Conservation (phyloP, 306 rosid species). For the Prunus armeniaca region DNA sequence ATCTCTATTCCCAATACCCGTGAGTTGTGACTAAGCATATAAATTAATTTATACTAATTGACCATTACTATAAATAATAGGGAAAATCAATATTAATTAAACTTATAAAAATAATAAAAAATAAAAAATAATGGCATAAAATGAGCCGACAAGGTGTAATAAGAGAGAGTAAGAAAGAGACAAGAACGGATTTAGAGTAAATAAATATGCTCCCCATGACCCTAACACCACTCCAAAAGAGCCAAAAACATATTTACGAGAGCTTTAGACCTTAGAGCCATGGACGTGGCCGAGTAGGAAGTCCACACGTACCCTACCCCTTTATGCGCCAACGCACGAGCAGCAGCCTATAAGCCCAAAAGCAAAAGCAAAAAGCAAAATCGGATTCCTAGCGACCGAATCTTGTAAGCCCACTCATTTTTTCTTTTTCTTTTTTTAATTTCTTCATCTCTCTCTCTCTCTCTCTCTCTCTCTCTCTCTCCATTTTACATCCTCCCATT, state of each 20-base stretch:
- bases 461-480: neutral
- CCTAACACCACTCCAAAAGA: slow-evolving; percentile 36
- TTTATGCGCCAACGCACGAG: slow-evolving; percentile 29
- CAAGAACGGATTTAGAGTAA: slow-evolving; percentile 9
- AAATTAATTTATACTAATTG: neutral
- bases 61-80: neutral
- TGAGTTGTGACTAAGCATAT: neutral
- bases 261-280: neutral
- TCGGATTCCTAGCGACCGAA: slow-evolving; percentile 35
- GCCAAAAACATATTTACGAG: neutral
- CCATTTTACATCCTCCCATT: slow-evolving; percentile 4
- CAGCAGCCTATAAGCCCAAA: slow-evolving; percentile 9
- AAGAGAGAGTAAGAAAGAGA: slow-evolving; percentile 12
- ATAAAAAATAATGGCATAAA: neutral
- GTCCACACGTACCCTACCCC: neutral
- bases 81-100: neutral
- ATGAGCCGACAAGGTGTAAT: slow-evolving; percentile 14
- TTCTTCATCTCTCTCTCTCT: too few relatives aligned
- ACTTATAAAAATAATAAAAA: neutral
- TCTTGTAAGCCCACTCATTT: slow-evolving; percentile 29
- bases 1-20: neutral
- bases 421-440: neutral
- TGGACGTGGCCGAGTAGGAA: slow-evolving; percentile 19
- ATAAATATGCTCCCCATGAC: slow-evolving; percentile 46
- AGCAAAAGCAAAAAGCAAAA: slow-evolving; percentile 41